Evolutionary conservation across 768 basidiomycete genomes (phyloP).

Genomic region (Rhodotorula babjevae): DNA sequence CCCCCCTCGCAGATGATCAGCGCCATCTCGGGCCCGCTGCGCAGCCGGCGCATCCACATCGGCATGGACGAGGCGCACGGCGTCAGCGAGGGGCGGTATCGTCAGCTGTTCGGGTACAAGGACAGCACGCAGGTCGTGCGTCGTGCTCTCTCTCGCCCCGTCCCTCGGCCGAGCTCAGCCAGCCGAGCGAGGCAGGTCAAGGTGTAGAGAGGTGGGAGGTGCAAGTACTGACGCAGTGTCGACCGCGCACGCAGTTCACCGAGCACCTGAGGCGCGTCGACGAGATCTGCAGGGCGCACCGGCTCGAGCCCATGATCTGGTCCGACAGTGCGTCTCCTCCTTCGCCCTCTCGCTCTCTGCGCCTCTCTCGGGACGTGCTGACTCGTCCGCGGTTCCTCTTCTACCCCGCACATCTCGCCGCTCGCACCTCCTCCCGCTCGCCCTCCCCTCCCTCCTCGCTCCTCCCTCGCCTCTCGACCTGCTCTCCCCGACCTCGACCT

Average conservation of each 20-base stretch:
- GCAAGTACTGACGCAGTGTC: too few relatives aligned
- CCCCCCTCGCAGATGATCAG: slow-evolving; percentile 42
- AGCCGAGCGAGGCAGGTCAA: too few relatives aligned
- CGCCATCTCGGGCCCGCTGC: slow-evolving; percentile 29
- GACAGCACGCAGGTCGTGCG: slow-evolving; percentile 36
- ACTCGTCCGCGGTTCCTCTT: too few relatives aligned
- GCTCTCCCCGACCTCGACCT: neutral
- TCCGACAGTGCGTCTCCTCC: slow-evolving; percentile 41
- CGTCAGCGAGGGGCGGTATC: slow-evolving; percentile 37
- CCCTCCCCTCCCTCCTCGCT: neutral
- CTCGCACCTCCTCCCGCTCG: too few relatives aligned
- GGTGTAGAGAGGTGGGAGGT: too few relatives aligned
- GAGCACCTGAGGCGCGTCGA: slow-evolving; percentile 38
- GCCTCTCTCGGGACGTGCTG: too few relatives aligned
- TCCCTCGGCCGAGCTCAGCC: too few relatives aligned
- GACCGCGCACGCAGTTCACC: slow-evolving; percentile 17
- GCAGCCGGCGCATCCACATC: slow-evolving; percentile 37
- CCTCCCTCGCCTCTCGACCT: neutral
- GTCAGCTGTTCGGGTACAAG: slow-evolving; percentile 36
- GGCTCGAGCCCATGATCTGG: slow-evolving; percentile 41
- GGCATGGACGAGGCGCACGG: slow-evolving; percentile 42
- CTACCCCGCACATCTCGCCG: too few relatives aligned
- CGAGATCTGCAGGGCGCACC: slow-evolving; percentile 28
- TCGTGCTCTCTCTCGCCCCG: neutral
- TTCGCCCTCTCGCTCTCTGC: too few relatives aligned